Evolutionary conservation across 768 basidiomycete species (phyloP).

Genomic region (Panaeolus cyanescens): DNA sequence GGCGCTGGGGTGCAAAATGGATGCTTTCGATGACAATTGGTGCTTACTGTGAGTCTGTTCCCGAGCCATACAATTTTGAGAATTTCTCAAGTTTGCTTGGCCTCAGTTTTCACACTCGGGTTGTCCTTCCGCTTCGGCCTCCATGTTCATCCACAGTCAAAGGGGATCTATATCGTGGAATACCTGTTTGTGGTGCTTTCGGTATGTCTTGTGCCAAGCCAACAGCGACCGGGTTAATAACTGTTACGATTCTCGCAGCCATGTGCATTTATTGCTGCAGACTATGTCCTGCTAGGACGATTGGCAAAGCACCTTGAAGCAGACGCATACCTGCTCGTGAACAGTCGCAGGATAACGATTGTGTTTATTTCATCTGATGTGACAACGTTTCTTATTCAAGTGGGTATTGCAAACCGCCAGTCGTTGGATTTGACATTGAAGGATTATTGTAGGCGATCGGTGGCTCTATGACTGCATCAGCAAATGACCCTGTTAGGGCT

Average conservation of each 20-base stretch:
- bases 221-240: background rate
- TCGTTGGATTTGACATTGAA: background rate
- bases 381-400: slow-evolving; percentile 68
- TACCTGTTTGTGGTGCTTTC: slow-evolving; percentile 64
- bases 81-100: background rate
- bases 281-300: slow-evolving; percentile 67
- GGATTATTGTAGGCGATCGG: slow-evolving; percentile 42
- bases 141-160: slow-evolving; percentile 53
- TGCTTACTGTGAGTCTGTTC: slow-evolving; percentile 44
- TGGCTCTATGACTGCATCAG: slow-evolving; percentile 46
- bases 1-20: slow-evolving; percentile 50
- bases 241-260: slow-evolving; percentile 40
- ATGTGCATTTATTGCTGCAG: slow-evolving; percentile 73
- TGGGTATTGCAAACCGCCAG: slow-evolving; percentile 12
- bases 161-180: slow-evolving; percentile 53
- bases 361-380: slow-evolving; percentile 67
- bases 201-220: slow-evolving; percentile 30
- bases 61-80: background rate
- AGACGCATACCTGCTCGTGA: slow-evolving; percentile 49
- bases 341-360: slow-evolving; percentile 49
- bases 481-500: slow-evolving; percentile 28
- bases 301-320: slow-evolving; percentile 52
- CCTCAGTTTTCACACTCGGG: slow-evolving; percentile 56
- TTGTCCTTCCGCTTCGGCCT: slow-evolving; percentile 57
- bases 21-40: slow-evolving; percentile 68